phyloP scores from a whole-genome alignment of 306 rosid genomes.

The Rosa chinensis region DNA sequence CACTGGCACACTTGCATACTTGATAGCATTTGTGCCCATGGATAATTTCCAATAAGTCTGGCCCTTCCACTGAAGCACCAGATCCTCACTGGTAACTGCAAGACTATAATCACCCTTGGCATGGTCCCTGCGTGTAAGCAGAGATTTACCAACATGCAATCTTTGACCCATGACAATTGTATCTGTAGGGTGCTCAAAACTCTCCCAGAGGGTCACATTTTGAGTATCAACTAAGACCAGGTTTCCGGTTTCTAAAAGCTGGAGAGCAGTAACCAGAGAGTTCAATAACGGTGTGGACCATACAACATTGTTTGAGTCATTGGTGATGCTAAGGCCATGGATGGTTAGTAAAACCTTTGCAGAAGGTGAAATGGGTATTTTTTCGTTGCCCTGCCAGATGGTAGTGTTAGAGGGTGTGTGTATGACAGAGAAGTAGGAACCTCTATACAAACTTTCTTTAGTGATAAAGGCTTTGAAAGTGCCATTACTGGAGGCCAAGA shows the following conservation, averaged over 20 bases:
- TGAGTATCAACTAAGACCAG: not conserved
- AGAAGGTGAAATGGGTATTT: not conserved
- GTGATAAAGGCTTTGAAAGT: not conserved
- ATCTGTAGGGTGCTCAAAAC: not conserved
- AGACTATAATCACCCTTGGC: not conserved
- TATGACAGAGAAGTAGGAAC: too few species aligned
- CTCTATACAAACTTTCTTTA: too few species aligned
- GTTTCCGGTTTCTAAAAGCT: conserved; percentile 20
- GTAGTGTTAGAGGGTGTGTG: too few species aligned
- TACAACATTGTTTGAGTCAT: not conserved
- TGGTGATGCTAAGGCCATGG: not conserved
- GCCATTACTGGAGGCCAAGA: conserved; percentile 5
- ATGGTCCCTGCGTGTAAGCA: not conserved
- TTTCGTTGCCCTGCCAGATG: conserved; percentile 8
- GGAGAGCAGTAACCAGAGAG: conserved; percentile 11
- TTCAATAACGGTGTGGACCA: conserved; percentile 14
- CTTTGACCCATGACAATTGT: conserved; percentile 10
- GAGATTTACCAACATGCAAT: not conserved
- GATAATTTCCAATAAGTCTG: conserved; percentile 21
- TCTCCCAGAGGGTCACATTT: conserved; percentile 12
- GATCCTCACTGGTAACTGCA: not conserved
- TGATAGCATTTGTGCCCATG: not conserved
- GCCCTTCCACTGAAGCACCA: conserved; percentile 18
- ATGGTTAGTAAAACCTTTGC: not conserved
- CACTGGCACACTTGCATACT: not conserved